A percentile compares a stretch with the other conserved stretches of the same genome.
Conservation (phyloP, 805 yeast species). For the Komagataella ulmi region DNA sequence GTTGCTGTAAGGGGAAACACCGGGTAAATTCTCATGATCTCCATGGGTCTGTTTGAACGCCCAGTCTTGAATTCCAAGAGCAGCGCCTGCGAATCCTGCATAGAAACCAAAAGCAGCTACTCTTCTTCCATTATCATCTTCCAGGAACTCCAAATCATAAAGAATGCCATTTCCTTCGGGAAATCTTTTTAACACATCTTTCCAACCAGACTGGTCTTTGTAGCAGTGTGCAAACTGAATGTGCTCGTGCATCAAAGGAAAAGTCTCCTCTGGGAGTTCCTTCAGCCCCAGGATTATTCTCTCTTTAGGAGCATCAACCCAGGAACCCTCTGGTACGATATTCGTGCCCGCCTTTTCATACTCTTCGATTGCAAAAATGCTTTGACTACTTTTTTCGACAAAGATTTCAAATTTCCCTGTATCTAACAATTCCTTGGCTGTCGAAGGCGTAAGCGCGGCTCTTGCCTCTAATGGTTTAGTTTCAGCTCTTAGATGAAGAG, state of each 20-base stretch:
- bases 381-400: constrained; percentile 80
- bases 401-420: constrained; percentile 74
- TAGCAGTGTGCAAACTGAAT: constrained; percentile 98
- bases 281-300: constrained; percentile 87
- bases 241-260: constrained; percentile 92
- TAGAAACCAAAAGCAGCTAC: constrained; percentile 99
- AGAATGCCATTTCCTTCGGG: constrained; percentile 84
- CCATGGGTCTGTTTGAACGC: constrained; percentile 72
- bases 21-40: constrained; percentile 59
- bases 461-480: constrained; percentile 95
- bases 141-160: constrained; percentile 90
- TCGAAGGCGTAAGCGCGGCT: constrained; percentile 90
- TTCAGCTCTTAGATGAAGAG: constrained; percentile 88
- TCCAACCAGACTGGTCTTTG: constrained; percentile 96
- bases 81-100: constrained; percentile 99
- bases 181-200: constrained; percentile 78
- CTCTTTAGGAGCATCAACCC: constrained; percentile 86
- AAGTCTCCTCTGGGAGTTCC: constrained; percentile 83
- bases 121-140: constrained; percentile 91
- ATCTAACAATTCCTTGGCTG: constrained; percentile 69
- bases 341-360: constrained; percentile 72
- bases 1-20: constrained; percentile 71
- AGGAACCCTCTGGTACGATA: constrained; percentile 86
- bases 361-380: constrained; percentile 66
- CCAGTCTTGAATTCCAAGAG: constrained; percentile 91